Evolutionary conservation across 1,284 basidiomycete genomes (phyloP), one percentile per base, ranked within the genome.

Genomic region (Athelia psychrophila): DNA sequence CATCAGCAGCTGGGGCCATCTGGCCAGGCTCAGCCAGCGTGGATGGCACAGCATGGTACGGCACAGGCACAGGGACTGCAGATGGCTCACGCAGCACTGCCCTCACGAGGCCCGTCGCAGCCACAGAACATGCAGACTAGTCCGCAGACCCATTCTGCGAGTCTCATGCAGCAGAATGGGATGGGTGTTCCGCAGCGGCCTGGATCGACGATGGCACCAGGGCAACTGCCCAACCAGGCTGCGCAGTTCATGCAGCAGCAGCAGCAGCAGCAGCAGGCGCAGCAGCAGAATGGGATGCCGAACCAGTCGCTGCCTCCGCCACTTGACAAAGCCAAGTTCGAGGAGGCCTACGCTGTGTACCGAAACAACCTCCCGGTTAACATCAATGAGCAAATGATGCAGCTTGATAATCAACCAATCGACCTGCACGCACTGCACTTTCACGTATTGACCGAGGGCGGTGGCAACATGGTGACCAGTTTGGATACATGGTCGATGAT

Each of bases 401-500:
- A 64, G 30, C 67, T 80, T 42, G 83, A 87, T 2, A 72, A 71
- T 44, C 74, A 78, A 38, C 63, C 54, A 32, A 76, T 90, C 22
- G 83, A 86, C 59, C 62, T 88, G 22, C 73, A 83, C 64, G 57
- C 65, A 30, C 64, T 90, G 40, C 85, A 90, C 61, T 62, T 63
- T 44, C 62, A 75, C 40, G 84, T 89, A 19, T 74, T 84, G 64
- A 69, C 66, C 30, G 77, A 79, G 60, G 81, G 80, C 51, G 86
- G 86, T 32, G 60, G 61, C 70, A 48, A 87, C 86, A 60, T 60
- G 75, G 78, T 85, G n/a, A 68, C 70, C 18, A 63, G 70, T 51
- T 77, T 76, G 42, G 84, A 87, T 24, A 56, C 74, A 50, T 91
- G 88, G 88, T 62, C 77, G 13, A 67, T 83, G 44, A 79, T 91